A percentile compares a stretch with the other conserved stretches of the same genome.
These are phyloP conservation scores for Phialocephala subalpina DNA, from an alignment of 2,329 filamentous ascomycete genomes.

Conservation along the genomic window DNA sequence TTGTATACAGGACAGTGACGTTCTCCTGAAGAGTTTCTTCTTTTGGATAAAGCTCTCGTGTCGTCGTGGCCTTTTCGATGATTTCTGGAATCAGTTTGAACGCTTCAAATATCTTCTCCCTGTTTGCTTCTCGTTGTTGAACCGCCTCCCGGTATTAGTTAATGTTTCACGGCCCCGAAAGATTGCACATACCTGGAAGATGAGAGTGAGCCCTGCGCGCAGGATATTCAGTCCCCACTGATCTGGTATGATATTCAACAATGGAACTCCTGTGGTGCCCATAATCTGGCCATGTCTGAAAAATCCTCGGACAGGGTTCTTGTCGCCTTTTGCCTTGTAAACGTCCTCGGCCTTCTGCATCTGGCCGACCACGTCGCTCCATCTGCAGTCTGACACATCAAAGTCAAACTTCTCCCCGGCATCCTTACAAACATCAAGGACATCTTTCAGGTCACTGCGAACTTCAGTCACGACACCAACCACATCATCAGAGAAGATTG, in stretches of 20 bases:
- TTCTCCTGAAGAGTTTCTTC: not conserved
- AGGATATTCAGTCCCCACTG: not conserved
- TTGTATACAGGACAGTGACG: not conserved
- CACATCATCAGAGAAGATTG: not conserved
- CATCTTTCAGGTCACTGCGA: not conserved
- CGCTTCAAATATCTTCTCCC: constrained; percentile 6
- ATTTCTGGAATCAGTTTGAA: not conserved
- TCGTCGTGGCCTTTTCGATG: not conserved
- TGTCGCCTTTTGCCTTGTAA: not conserved
- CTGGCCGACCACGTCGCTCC: not conserved
- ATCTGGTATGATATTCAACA: not conserved
- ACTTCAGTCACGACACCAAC: not conserved
- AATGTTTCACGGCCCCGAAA: not conserved
- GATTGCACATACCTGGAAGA: not conserved
- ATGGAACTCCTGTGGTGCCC: not conserved
- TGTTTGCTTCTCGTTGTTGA: constrained; percentile 7
- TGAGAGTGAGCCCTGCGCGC: not conserved
- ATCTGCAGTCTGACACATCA: not conserved
- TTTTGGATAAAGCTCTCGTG: not conserved
- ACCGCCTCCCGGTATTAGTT: not conserved
- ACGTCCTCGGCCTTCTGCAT: constrained; percentile 1
- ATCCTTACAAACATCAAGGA: not conserved
- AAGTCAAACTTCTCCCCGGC: not conserved
- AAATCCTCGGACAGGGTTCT: not conserved
- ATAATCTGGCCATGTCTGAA: not conserved